Base-by-base conservation (phyloP, 2,329 filamentous ascomycete genomes). In the Tolypocladium capitatum region DNA sequence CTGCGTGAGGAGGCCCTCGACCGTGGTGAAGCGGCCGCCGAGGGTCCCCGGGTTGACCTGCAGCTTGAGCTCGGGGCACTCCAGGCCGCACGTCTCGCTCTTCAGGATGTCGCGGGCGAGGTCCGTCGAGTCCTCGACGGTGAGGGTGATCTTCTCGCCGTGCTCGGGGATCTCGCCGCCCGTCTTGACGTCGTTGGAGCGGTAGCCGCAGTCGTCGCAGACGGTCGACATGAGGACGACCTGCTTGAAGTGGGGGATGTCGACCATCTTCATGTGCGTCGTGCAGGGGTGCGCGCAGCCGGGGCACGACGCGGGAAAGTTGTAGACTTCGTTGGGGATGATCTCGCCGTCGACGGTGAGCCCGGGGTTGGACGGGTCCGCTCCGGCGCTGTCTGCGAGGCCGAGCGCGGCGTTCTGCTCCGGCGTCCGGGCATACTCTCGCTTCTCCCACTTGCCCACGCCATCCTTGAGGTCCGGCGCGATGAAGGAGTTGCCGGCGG, bases 261-360 rank as follows among this genome's bases (percentile, higher is more conserved):
- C 88, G 49, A 97, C 88, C 83, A 95, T 94, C 73, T 96, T 95
- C 88, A 96, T 96, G 67, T 95, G 90, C 10, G 94, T 94, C 4
- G 81, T 81, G 68, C 90, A 96, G 5, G 80, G 71, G 66, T 86
- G 86, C 60, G 83, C 82, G 72, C 92, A 98, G 52, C 87, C 91
- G 0, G 92, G 92, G 65, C 92, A 98, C 49, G 81, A 86, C 7
- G 90, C 84, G 3, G 91, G 91, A 69, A 98, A 92, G 50, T 81
- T 83, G 71, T 97, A 97, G 28, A 96, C 85, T 64, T 95, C 84
- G 63, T 94, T 85, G 53, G 94, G 87, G 43, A 92, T 75, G 57
- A 97, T 92, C n/a, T 94, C 84, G 30, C 86, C 83, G 40, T 84
- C 78, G 4, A 64, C 63, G 27, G 62, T 65, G 28, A 74, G 64